Evolutionary conservation across 2,329 filamentous ascomycete genomes (phyloP), one percentile per base, ranked within the genome.

Genomic region (Beauveria pseudobassiana): DNA sequence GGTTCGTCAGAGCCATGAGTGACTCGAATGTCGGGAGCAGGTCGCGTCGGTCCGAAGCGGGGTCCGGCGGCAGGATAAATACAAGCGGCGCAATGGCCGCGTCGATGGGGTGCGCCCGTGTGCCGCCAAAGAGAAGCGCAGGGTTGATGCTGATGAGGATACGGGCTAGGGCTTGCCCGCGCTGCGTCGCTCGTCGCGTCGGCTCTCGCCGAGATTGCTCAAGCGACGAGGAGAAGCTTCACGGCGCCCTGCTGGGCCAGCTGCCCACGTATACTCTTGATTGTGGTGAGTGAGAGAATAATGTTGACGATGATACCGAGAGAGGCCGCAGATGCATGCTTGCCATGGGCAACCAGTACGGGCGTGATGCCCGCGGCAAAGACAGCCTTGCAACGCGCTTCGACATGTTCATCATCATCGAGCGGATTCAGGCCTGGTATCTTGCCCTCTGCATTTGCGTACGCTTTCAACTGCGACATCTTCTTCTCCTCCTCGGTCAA

Each of bases 161-260:
- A 26, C 91, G 87, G 16, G 91, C 90, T 16, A 96, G 82, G 1
- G 91, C 89, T 70, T 93, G 95, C 1, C 89, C 14, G 90, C 87
- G 48, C 81, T 84, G 26, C 85, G 81, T 64, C 79, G 82, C 1
- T 76, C 70, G 38, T 71, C 69, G 10, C 70, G 81, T 14, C 52
- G 58, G 1, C 79, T 76, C 34, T 83, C 78, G 1, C 83, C 79
- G 3, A 91, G 79, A n/a, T 79, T 78, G 14, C 82, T 79, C 86
- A 87, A 60, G 87, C 83, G 16, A 87, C 83, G 28, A 98, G 82
- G 24, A 98, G 81, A 1, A 97, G 82, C 68, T 89, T 95, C 20
- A 97, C 84, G 2, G 90, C 91, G n/a, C 95, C 95, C 79, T 98
- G 93, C 70, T 98, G 95, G 3, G 92, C 90, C 65, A 99, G 86